Base-by-base conservation (phyloP, 2,329 filamentous ascomycete genomes). In the Trichophyton equinum region DNA sequence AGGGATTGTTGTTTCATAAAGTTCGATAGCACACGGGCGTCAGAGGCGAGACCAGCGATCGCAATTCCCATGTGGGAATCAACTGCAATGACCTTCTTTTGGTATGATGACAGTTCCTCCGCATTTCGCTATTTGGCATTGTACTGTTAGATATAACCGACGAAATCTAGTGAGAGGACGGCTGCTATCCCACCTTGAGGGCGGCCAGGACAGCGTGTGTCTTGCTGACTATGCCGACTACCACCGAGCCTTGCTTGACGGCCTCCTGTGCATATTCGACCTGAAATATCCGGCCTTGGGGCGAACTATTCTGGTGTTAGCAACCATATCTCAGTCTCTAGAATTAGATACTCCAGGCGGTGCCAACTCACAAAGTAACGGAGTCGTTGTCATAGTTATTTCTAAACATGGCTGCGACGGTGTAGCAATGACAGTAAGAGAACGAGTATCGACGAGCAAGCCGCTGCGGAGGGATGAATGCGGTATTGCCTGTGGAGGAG, bases 361-460 rank as follows among this genome's bases (percentile, higher is more conserved):
- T 40, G 47, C 56, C 44, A 72, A 78, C 86, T 78, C 82, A 96
- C 91, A 97, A 99, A 79, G 94, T 99, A 79, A 97, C 91, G 65
- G 92, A 95, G 78, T 99, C 94, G 85, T 99, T 99, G 81, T 99
- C 94, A 83, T 99, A 99, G 79, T 97, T 97, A 83, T 99, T 99
- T 79, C 94, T 85, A 81, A 99, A 99, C 94, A 99, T 97, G 72
- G 72, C 85, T 82, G 67, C 65, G 63, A 65, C 61, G 62, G 61
- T 57, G 64, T 47, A 60, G 58, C 64, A 60, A 65, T 60, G 51
- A 33, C 47, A 20, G 53, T 30, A 9, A 30, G 40, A 22, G 47
- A 6, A 18, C 40, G 33, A 20, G 27, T 8, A 13, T n/a, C 15
- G 27, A 55, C 27, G 15, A 57, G n/a, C 15, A 44, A 44, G n/a